A percentile compares a stretch with the other conserved stretches of the same genome.
Evolutionary conservation across 164 flowering plant species (phyloP).

Genomic region (Vitis rupestris): DNA sequence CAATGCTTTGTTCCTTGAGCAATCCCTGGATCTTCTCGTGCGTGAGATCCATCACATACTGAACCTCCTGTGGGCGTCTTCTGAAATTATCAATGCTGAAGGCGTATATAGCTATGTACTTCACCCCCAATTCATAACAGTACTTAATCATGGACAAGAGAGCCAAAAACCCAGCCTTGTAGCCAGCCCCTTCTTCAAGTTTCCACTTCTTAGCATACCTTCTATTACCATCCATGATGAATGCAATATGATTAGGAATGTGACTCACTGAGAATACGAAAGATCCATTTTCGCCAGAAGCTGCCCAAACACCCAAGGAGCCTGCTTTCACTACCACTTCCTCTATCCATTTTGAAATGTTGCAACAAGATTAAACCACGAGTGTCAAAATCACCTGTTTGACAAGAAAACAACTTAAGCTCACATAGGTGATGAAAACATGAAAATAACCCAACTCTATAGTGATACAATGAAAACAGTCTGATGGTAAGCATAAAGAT

Average conservation of each 20-base stretch:
- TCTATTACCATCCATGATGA: constrained; percentile 73
- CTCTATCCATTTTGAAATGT: constrained; percentile 11
- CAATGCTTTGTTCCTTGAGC: constrained; percentile 45
- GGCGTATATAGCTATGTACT: constrained; percentile 65
- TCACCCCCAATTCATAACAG: constrained; percentile 70
- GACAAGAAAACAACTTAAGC: background rate
- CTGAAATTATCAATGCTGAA: constrained; percentile 90
- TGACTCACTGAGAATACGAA: constrained; percentile 41
- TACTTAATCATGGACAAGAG: constrained; percentile 52
- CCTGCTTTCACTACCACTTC: constrained; percentile 3
- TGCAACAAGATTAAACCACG: background rate
- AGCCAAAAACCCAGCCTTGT: constrained; percentile 41
- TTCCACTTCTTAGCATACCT: constrained; percentile 46
- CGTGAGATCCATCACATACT: constrained; percentile 57
- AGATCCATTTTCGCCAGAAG: constrained; percentile 32
- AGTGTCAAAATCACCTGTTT: background rate
- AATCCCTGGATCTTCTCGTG: constrained; percentile 61
- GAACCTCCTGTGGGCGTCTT: constrained; percentile 65
- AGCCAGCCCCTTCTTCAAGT: constrained; percentile 37
- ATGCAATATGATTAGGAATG: constrained; percentile 56
- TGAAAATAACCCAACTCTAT: too few relatives aligned
- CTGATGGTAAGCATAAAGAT: too few relatives aligned
- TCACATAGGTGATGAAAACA: too few relatives aligned
- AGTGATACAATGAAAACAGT: too few relatives aligned
- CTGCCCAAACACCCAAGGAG: constrained; percentile 13